phyloP scores from a whole-genome alignment of 805 yeast species.

The Ogataea parapolymorpha region DNA sequence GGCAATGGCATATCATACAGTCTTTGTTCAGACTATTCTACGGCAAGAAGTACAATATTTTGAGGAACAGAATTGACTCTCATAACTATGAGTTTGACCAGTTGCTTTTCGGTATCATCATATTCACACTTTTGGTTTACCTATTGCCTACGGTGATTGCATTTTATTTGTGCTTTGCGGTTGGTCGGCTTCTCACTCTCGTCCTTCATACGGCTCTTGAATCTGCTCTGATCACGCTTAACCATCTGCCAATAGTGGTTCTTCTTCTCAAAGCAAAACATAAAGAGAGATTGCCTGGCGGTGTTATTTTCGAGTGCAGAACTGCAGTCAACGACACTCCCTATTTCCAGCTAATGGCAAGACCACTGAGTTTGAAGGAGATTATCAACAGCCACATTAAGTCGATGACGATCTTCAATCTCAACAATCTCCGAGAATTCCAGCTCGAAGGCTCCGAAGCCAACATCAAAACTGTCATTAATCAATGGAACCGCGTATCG shows the following conservation, averaged over 20 bases:
- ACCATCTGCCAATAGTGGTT: conserved; percentile 86
- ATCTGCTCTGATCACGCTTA: conserved; percentile 57
- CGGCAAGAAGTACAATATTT: conserved; percentile 82
- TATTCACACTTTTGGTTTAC: conserved; percentile 76
- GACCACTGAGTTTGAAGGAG: conserved; percentile 27
- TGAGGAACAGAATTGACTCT: conserved; percentile 82
- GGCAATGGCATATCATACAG: conserved; percentile 64
- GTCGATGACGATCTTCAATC: conserved; percentile 30
- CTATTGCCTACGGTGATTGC: conserved; percentile 85
- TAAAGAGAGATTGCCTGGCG: conserved; percentile 59
- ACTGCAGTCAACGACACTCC: neutral
- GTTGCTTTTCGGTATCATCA: conserved; percentile 78
- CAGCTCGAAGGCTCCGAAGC: conserved; percentile 7
- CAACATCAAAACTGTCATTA: conserved; percentile 13
- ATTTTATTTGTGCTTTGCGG: conserved; percentile 73
- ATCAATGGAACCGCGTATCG: conserved; percentile 28
- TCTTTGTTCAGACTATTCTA: conserved; percentile 82
- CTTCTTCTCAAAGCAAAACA: conserved; percentile 76
- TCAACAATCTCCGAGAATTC: conserved; percentile 21
- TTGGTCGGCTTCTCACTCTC: conserved; percentile 51
- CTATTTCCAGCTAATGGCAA: conserved; percentile 25
- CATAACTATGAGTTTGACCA: conserved; percentile 85
- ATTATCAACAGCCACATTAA: conserved; percentile 29
- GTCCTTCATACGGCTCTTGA: conserved; percentile 51
- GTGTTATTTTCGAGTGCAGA: conserved; percentile 36